A percentile compares a stretch with the other conserved stretches of the same genome.
Conservation (phyloP, 176 grass and related monocot genomes). For the Rhynchospora breviuscula region DNA sequence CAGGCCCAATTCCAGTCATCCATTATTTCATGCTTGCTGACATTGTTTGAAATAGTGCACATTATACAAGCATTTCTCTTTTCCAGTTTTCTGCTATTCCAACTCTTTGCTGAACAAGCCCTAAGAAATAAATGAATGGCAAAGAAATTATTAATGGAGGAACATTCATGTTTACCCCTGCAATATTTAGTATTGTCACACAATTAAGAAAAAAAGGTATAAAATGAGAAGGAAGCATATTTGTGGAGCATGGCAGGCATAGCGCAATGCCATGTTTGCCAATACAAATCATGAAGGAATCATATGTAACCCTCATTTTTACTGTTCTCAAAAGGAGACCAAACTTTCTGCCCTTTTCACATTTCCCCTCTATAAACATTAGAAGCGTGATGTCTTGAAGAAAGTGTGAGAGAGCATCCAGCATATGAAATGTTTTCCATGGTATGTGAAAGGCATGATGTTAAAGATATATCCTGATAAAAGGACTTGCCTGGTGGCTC, state of each 20-base stretch:
- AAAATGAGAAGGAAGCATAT: no score
- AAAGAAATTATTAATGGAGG: neutral
- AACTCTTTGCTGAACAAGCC: neutral
- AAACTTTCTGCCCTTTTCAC: no score
- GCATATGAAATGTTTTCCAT: neutral
- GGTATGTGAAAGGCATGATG: conserved; percentile 1
- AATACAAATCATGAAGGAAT: neutral
- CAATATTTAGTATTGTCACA: no score
- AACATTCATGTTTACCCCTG: neutral
- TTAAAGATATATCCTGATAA: neutral
- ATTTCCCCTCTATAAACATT: no score
- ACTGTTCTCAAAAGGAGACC: neutral
- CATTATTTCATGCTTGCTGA: neutral
- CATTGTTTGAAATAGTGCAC: neutral
- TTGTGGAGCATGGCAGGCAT: neutral
- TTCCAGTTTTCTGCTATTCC: neutral
- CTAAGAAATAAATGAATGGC: neutral
- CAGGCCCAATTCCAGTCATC: neutral
- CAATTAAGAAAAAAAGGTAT: no score
- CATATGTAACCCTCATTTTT: neutral
- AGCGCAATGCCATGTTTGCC: neutral
- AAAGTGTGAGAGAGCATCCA: neutral
- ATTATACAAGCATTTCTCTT: neutral
- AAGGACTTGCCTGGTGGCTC: conserved; percentile 78
- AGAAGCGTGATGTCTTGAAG: neutral